These are phyloP conservation scores for Multifurca ochricompacta DNA, from an alignment of 768 basidiomycete genomes.

Conservation along the genomic window DNA sequence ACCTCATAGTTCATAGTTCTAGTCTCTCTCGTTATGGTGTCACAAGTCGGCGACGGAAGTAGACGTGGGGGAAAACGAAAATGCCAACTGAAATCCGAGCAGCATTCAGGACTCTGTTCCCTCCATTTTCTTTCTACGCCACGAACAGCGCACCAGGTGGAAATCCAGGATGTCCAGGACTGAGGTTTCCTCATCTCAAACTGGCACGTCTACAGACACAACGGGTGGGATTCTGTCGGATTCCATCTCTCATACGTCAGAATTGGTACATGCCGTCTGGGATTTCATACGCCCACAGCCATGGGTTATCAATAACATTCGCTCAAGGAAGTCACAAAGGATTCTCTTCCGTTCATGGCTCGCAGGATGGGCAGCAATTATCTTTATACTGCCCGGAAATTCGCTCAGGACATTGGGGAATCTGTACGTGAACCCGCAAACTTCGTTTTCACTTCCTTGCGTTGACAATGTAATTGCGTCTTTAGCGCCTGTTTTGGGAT, in stretches of 20 bases:
- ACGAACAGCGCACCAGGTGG: neutral
- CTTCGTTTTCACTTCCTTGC: neutral
- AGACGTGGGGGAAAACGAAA: neutral
- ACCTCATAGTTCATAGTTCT: no score
- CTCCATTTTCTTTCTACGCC: neutral
- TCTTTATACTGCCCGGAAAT: slow-evolving; percentile 33
- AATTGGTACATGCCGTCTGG: slow-evolving; percentile 1
- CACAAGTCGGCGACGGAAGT: neutral
- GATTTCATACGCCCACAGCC: slow-evolving; percentile 18
- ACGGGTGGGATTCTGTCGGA: neutral
- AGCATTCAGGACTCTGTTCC: no score
- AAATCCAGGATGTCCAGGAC: slow-evolving; percentile 2
- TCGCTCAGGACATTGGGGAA: slow-evolving; percentile 33
- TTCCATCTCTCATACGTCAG: neutral
- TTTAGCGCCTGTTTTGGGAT: slow-evolving; percentile 9
- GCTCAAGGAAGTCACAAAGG: slow-evolving; percentile 31
- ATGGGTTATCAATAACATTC: slow-evolving; percentile 34
- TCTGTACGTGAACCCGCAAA: slow-evolving; percentile 28
- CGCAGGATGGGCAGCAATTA: slow-evolving; percentile 31
- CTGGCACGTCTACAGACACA: neutral
- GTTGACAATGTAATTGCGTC: neutral
- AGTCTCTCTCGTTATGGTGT: no score
- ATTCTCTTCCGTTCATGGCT: slow-evolving; percentile 35
- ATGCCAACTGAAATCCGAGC: no score
- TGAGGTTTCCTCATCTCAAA: neutral